A percentile compares a stretch with the other conserved stretches of the same genome.
Evolutionary conservation across 2,329 filamentous ascomycete species (phyloP).

Genomic region (Neonectria neomacrospora): DNA sequence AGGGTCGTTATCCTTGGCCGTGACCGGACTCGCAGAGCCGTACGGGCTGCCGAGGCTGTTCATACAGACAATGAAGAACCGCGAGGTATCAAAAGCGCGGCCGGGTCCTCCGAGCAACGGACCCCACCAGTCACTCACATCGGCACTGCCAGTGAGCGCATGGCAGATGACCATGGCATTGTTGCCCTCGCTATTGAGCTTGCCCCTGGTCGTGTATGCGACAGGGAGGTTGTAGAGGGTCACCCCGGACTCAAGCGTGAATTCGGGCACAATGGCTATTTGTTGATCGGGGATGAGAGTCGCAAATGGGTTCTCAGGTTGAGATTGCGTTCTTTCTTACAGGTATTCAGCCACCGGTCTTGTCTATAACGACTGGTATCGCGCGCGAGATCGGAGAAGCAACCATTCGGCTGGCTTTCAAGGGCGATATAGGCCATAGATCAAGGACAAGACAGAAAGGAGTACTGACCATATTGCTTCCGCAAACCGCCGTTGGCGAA

Average conservation of each 20-base stretch:
- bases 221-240: constrained; percentile 80
- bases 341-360: constrained; percentile 70
- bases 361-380: constrained; percentile 31
- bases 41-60: constrained; percentile 89
- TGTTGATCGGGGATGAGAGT: constrained; percentile 87
- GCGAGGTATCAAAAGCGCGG: constrained; percentile 81
- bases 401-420: not conserved
- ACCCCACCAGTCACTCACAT: constrained; percentile 91
- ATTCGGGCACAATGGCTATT: constrained; percentile 86
- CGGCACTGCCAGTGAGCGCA: constrained; percentile 85
- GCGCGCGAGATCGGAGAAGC: constrained; percentile 17
- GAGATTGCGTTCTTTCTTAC: constrained; percentile 72
- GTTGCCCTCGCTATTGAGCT: constrained; percentile 66
- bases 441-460: not conserved
- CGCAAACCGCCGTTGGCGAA: constrained; percentile 32
- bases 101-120: constrained; percentile 82
- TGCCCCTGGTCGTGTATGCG: constrained; percentile 74
- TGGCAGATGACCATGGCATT: constrained; percentile 85
- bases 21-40: constrained; percentile 88
- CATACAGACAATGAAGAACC: constrained; percentile 88
- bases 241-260: constrained; percentile 92
- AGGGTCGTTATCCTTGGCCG: constrained; percentile 83
- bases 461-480: constrained; percentile 48
- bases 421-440: not conserved
- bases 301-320: constrained; percentile 93